Base-by-base conservation (phyloP, 805 yeast genomes). In the Ogataea pignaliae region DNA sequence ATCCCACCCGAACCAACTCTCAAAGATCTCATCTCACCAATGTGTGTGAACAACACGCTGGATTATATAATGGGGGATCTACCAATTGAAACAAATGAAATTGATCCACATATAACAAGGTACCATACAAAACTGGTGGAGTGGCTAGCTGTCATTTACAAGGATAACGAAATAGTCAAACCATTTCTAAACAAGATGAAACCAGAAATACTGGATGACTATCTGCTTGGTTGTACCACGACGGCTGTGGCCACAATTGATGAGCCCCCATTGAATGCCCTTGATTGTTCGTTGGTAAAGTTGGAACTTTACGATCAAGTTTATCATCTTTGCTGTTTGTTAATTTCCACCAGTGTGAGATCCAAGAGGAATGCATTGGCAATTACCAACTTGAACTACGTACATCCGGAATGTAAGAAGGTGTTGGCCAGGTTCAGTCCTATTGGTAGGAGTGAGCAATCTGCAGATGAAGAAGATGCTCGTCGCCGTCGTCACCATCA, bases 281-380 rank as follows among this genome's bases (percentile, higher is more conserved):
- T 10, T 37, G 43, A 36, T 14, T 21, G 35, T 21, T 32, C n/a
- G 9, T 37, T 51, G 2, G 36, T 29, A 18, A 47, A 47, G 18
- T 17, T 52, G 14, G 51, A 50, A 14, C 29, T 53, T 13, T 15
- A 47, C 17, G 54, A 53, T 10, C 60, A 61, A 21, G 40, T 59
- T 5, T 60, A 59, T 43, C 43, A 46, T 12, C 53, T 54, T 39
- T 50, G 56, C 29, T 56, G 61, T 21, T 30, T 61, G 15, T 31
- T 61, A 3, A 38, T 61, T 18, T 51, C 50, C 11, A 42, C 54
- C 34, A 53, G 59, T 13, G 56, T 59, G 3, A 39, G 57, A 7
- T 55, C 62, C 7, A 54, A 50, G 15, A 38, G 57, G 37, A 52
- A 46, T 52, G 60, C 63, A 10, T 60, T 59, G 63, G 63, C 61